phyloP scores from a whole-genome alignment of 106 monocot genomes.

The Cymbidium sinense region DNA sequence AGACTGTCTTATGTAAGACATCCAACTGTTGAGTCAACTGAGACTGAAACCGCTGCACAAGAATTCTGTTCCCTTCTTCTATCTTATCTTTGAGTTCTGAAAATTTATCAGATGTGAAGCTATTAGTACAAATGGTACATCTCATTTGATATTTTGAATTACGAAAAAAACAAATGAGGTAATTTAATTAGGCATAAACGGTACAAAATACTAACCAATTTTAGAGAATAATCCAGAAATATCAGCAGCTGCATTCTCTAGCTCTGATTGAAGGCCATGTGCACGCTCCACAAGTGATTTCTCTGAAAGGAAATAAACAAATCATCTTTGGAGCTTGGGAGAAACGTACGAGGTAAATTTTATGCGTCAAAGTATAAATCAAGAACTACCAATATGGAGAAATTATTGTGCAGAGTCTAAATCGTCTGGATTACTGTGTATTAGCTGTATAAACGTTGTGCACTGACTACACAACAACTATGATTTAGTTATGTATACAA shows the following conservation, averaged over 20 bases:
- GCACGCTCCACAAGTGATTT: slow-evolving; percentile 81
- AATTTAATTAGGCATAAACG: not conserved
- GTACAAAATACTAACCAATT: slow-evolving; percentile 54
- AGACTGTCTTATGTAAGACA: slow-evolving; percentile 75
- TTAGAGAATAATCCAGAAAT: slow-evolving; percentile 88
- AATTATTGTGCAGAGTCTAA: no score
- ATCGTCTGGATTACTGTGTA: no score
- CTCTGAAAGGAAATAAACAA: slow-evolving; percentile 35
- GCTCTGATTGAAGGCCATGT: slow-evolving; percentile 68
- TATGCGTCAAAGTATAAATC: no score
- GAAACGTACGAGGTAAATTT: not conserved
- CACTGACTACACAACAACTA: no score
- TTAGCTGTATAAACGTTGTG: no score
- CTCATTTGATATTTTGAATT: not conserved
- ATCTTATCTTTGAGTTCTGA: slow-evolving; percentile 89
- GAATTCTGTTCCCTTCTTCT: slow-evolving; percentile 67
- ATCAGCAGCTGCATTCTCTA: slow-evolving; percentile 86
- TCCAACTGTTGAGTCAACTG: slow-evolving; percentile 80
- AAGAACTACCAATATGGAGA: no score
- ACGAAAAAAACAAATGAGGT: not conserved
- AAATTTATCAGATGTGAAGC: slow-evolving; percentile 5
- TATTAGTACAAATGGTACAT: not conserved
- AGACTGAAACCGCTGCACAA: slow-evolving; percentile 71
- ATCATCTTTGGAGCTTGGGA: not conserved
- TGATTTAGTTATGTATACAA: no score